These are phyloP conservation scores for Zymoseptoria brevis DNA, from an alignment of 2,329 filamentous ascomycete species.

Conservation along the genomic window DNA sequence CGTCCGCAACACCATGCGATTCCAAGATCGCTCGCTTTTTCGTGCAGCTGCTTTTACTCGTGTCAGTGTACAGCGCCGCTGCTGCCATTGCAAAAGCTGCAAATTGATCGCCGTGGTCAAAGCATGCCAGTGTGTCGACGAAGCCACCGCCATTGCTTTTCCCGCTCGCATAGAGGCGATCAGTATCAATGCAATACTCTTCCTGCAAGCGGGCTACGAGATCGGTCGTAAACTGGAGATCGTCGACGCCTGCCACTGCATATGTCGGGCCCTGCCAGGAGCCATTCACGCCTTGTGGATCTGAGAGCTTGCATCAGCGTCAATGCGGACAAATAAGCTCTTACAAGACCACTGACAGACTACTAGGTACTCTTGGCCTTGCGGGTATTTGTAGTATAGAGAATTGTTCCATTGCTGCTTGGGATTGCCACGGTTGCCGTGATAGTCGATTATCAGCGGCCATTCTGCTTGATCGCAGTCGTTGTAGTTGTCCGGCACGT, in stretches of 20 bases:
- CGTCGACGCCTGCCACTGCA: conserved; percentile 31
- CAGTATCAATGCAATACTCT: conserved; percentile 39
- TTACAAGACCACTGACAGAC: conserved; percentile 25
- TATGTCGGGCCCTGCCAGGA: conserved; percentile 38
- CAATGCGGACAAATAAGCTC: background rate
- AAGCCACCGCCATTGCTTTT: conserved; percentile 50
- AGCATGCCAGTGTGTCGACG: conserved; percentile 42
- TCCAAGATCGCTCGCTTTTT: conserved; percentile 36
- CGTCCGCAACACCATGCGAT: conserved; percentile 38
- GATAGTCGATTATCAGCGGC: conserved; percentile 42
- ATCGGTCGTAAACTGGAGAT: conserved; percentile 40
- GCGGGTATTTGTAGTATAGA: conserved; percentile 38
- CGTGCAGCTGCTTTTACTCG: conserved; percentile 18
- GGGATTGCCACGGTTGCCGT: conserved; percentile 26
- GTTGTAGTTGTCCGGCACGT: conserved; percentile 21
- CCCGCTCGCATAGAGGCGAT: conserved; percentile 40
- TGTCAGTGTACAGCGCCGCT: conserved; percentile 39
- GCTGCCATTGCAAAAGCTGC: conserved; percentile 45
- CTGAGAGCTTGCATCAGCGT: background rate
- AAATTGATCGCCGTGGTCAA: conserved; percentile 34
- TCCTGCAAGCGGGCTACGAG: conserved; percentile 34
- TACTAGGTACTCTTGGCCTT: conserved; percentile 38
- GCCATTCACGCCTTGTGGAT: conserved; percentile 36
- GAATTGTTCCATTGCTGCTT: conserved; percentile 36
- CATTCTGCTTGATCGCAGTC: conserved; percentile 9